Evolutionary conservation across 116 monocot genomes (phyloP).

Genomic region (Trichopus zeylanicus): DNA sequence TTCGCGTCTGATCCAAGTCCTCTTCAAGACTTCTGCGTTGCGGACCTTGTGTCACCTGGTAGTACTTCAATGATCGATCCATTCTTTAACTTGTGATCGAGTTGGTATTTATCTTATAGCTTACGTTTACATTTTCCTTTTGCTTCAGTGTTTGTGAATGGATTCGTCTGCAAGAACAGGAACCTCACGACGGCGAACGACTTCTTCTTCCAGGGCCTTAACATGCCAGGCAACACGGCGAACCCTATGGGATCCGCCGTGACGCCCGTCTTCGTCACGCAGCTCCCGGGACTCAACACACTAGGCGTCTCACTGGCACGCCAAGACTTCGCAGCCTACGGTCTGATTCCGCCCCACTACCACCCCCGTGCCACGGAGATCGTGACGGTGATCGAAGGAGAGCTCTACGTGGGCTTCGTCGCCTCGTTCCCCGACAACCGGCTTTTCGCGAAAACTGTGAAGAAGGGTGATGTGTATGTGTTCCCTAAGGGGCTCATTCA

Average conservation of each 20-base stretch:
- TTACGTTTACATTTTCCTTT: neutral
- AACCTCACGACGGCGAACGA: slow-evolving; percentile 17
- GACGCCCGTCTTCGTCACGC: slow-evolving; percentile 9
- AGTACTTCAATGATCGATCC: neutral
- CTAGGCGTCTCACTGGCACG: slow-evolving; percentile 37
- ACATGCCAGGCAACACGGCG: slow-evolving; percentile 20
- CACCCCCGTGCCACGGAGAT: slow-evolving; percentile 15
- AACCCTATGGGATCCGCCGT: slow-evolving; percentile 26
- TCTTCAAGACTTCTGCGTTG: slow-evolving; percentile 15
- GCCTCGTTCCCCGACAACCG: neutral
- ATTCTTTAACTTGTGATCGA: too few species aligned
- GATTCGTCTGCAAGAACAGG: slow-evolving; percentile 30
- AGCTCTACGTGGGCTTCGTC: slow-evolving; percentile 11
- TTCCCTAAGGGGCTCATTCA: slow-evolving; percentile 13
- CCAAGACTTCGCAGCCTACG: slow-evolving; percentile 20
- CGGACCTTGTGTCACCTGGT: slow-evolving; percentile 4
- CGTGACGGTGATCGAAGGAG: slow-evolving; percentile 11
- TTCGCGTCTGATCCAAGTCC: slow-evolving; percentile 8
- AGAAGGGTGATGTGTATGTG: slow-evolving; percentile 15
- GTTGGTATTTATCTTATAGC: too few species aligned
- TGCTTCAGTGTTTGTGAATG: slow-evolving; percentile 33
- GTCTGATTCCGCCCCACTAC: slow-evolving; percentile 8
- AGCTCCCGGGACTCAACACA: slow-evolving; percentile 37
- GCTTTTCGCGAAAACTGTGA: neutral
- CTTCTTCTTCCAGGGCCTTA: slow-evolving; percentile 33